Percentiles rank a stretch among this genome's conserved stretches.
Evolutionary conservation across 2,329 filamentous ascomycete genomes (phyloP).

Genomic region (Plectosphaerella plurivora): DNA sequence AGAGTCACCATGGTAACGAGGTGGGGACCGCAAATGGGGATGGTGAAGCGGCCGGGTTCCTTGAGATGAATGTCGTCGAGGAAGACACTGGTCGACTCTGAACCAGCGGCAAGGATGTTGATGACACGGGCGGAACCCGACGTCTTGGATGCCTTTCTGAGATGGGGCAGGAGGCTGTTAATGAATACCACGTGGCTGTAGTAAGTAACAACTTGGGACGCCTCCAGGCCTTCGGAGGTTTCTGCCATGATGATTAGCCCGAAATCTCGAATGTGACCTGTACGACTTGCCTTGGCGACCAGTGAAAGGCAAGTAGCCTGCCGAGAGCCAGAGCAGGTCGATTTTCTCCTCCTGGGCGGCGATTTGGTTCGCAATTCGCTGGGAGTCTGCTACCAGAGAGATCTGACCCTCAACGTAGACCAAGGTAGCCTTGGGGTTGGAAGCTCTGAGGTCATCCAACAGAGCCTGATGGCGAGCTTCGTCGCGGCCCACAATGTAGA

Average conservation of each 20-base stretch:
- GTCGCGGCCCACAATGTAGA: slow-evolving; percentile 3
- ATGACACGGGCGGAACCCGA: neutral
- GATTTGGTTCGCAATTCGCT: neutral
- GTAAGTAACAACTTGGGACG: neutral
- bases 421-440: neutral
- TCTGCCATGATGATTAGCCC: neutral
- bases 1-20: neutral
- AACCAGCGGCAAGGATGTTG: neutral
- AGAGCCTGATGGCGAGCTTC: neutral
- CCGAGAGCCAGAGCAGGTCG: neutral
- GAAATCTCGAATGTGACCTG: neutral
- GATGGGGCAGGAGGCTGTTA: neutral
- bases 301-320: neutral
- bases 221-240: neutral
- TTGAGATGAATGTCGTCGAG: slow-evolving; percentile 1
- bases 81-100: slow-evolving; percentile 1
- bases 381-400: neutral
- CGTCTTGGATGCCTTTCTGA: neutral
- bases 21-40: neutral
- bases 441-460: neutral
- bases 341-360: neutral
- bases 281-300: neutral
- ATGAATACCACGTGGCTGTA: neutral
- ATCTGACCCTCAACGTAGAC: slow-evolving; percentile 4
- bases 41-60: neutral